These are phyloP conservation scores for Leucogyrophana mollusca DNA, from an alignment of 768 basidiomycete species.

Conservation along the genomic window DNA sequence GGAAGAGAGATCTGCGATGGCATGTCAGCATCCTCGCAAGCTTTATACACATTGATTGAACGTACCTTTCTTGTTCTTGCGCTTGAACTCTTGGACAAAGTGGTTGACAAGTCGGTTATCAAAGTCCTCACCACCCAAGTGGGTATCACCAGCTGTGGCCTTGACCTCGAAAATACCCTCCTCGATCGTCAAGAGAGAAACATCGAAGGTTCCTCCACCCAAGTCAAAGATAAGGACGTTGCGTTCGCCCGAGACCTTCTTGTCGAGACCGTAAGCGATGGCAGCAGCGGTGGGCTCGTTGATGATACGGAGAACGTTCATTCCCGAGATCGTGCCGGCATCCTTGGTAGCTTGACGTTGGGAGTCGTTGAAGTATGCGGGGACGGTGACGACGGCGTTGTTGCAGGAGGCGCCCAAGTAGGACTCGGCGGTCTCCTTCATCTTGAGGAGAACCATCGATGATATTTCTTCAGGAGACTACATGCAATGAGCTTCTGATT, in stretches of 20 bases:
- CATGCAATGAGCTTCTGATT: neutral
- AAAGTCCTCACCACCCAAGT: constrained; percentile 98
- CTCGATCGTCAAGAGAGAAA: constrained; percentile 92
- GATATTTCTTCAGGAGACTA: constrained; percentile 96
- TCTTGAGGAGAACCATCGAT: constrained; percentile 95
- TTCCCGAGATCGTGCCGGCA: constrained; percentile 89
- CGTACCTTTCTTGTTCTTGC: constrained; percentile 93
- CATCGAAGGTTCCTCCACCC: constrained; percentile 98
- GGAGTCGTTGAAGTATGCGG: constrained; percentile 99
- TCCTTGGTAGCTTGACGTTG: constrained; percentile 99
- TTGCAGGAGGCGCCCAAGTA: constrained; percentile 82
- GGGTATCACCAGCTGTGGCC: constrained; percentile 97
- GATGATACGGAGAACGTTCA: constrained; percentile 97
- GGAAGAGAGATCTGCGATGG: constrained; percentile 67
- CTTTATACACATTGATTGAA: constrained; percentile 1
- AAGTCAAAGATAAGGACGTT: constrained; percentile 99
- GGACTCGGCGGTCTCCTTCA: constrained; percentile 98
- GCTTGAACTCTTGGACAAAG: constrained; percentile 96
- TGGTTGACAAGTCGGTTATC: constrained; percentile 97
- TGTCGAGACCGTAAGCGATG: constrained; percentile 98
- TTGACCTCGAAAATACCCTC: constrained; percentile 99
- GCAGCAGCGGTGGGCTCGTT: constrained; percentile 99
- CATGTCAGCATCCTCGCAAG: no score
- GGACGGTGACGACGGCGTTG: constrained; percentile 95
- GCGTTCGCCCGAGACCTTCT: constrained; percentile 85